A percentile compares a stretch with the other conserved stretches of the same genome.
phyloP scores from a whole-genome alignment of 352 stramenopile species.

The Pelagophyceae sp. region DNA sequence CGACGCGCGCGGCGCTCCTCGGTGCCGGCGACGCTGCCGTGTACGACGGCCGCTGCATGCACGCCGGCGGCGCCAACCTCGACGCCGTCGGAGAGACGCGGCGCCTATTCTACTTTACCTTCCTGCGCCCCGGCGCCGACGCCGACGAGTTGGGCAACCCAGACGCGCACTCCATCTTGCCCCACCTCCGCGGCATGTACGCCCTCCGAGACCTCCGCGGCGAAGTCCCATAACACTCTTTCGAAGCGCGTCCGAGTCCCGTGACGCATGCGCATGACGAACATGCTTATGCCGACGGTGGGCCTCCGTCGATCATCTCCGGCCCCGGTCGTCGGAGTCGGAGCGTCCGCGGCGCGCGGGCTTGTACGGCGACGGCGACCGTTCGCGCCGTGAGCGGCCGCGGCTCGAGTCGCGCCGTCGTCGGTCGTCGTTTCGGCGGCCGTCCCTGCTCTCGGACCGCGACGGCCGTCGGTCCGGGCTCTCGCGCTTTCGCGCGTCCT shows the following conservation, averaged over 20 bases:
- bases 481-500: neutral
- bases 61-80: conserved; percentile 24
- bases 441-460: neutral
- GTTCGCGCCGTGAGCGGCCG: neutral
- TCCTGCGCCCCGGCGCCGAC: conserved; percentile 21
- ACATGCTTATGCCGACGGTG: no score
- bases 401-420: no score
- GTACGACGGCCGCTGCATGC: conserved; percentile 13
- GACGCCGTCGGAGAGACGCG: no score
- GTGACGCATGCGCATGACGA: no score
- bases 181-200: neutral
- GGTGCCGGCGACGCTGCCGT: neutral
- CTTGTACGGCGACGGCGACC: neutral
- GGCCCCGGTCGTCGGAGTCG: neutral
- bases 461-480: neutral
- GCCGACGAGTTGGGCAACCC: conserved; percentile 21
- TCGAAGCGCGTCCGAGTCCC: neutral
- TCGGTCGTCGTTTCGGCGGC: neutral
- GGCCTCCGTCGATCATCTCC: neutral
- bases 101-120: conserved; percentile 28
- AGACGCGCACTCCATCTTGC: neutral
- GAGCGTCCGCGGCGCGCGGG: no score
- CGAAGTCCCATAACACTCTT: neutral
- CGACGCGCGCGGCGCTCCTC: neutral
- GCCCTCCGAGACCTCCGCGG: neutral